Conservation (phyloP, 1,284 basidiomycete species). For the Trametes sp. region DNA sequence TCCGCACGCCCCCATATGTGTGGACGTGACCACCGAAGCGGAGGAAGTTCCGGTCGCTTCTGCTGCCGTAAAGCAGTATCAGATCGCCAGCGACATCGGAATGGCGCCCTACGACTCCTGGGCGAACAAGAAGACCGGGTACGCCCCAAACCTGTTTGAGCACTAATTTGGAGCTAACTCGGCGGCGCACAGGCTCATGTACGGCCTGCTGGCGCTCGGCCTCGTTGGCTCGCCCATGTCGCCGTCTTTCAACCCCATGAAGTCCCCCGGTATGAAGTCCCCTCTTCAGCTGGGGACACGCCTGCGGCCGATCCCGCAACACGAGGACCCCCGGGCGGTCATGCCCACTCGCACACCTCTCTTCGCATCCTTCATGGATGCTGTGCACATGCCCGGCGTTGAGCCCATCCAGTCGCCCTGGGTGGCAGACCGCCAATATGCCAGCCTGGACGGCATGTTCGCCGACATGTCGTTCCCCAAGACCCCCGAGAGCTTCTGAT, state of each 20-base stretch:
- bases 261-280: constrained; percentile 25
- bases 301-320: constrained; percentile 27
- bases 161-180: background rate
- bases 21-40: constrained; percentile 29
- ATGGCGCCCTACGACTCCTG: constrained; percentile 39
- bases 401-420: constrained; percentile 39
- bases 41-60: constrained; percentile 30
- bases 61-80: constrained; percentile 25
- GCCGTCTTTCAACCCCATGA: constrained; percentile 23
- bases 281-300: constrained; percentile 17
- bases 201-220: constrained; percentile 36
- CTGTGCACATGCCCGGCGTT: constrained; percentile 35
- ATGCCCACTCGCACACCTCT: constrained; percentile 35
- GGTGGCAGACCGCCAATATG: constrained; percentile 33
- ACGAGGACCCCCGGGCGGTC: constrained; percentile 34
- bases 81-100: constrained; percentile 33
- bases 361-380: constrained; percentile 38
- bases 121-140: constrained; percentile 37
- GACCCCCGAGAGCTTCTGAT: constrained; percentile 29
- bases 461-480: constrained; percentile 33
- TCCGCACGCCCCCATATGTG: constrained; percentile 28
- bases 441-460: constrained; percentile 33
- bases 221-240: constrained; percentile 36
- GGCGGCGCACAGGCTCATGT: constrained; percentile 27
- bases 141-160: background rate